Conservation (phyloP, 495 filamentous ascomycete genomes). For the Xylaria scruposa region DNA sequence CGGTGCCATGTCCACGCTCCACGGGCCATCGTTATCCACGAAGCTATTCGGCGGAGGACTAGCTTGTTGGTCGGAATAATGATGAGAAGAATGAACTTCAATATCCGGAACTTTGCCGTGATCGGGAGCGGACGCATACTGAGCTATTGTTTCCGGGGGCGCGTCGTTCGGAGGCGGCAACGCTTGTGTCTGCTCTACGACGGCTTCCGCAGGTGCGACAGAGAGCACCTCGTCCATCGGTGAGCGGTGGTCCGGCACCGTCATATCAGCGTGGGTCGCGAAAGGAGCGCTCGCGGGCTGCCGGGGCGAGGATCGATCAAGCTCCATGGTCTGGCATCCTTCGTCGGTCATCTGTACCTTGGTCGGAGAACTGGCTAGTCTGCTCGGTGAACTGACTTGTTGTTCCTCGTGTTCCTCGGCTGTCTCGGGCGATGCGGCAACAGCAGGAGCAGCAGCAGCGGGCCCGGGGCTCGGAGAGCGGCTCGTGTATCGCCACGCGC, state of each 20-base stretch:
- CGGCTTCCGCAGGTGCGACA: not conserved
- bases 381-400: slow-evolving; percentile 11
- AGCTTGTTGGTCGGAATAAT: not conserved
- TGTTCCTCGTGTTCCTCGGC: slow-evolving; percentile 2
- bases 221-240: not conserved
- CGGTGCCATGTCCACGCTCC: not conserved
- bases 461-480: slow-evolving; percentile 70
- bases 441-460: slow-evolving; percentile 38
- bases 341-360: slow-evolving; percentile 51
- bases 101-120: not conserved
- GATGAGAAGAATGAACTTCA: not conserved
- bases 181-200: not conserved
- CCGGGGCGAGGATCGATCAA: slow-evolving; percentile 39
- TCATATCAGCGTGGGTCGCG: not conserved
- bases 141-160: not conserved
- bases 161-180: not conserved
- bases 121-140: not conserved
- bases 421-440: slow-evolving; percentile 31
- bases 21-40: not conserved
- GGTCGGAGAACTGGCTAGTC: slow-evolving; percentile 21
- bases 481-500: slow-evolving; percentile 73
- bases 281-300: not conserved
- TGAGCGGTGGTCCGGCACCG: not conserved
- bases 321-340: slow-evolving; percentile 54
- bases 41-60: not conserved